phyloP scores from a whole-genome alignment of 345 rosid species.

The Erodium maritimum region DNA sequence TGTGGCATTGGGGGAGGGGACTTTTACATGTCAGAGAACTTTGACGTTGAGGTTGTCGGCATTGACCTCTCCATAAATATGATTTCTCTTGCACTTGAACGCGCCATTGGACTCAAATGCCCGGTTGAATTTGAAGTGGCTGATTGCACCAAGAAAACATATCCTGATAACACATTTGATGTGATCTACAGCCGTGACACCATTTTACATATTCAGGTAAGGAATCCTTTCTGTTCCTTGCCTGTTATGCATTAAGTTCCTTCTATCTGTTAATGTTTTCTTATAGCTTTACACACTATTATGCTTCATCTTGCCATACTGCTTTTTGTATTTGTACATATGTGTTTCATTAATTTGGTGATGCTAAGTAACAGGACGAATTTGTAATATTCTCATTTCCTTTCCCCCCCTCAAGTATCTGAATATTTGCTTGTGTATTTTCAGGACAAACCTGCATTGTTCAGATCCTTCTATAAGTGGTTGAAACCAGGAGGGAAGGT shows the following conservation, averaged over 20 bases:
- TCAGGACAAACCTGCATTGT: conserved; percentile 88
- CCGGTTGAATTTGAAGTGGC: conserved; percentile 93
- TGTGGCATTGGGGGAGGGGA: conserved; percentile 99
- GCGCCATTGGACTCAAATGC: conserved; percentile 80
- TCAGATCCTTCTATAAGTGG: conserved; percentile 84
- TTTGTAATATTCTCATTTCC: too few relatives aligned
- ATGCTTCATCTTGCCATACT: background rate
- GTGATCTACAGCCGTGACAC: conserved; percentile 98
- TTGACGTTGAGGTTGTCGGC: conserved; percentile 79
- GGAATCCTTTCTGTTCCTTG: background rate
- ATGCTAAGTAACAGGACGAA: too few relatives aligned
- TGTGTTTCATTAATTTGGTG: too few relatives aligned
- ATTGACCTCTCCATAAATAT: conserved; percentile 89
- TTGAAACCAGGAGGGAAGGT: conserved; percentile 88
- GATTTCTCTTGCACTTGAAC: conserved; percentile 92
- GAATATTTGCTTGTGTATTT: conserved; percentile 3
- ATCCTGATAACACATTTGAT: conserved; percentile 73
- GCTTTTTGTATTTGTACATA: too few relatives aligned
- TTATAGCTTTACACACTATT: too few relatives aligned
- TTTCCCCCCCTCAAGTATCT: too few relatives aligned
- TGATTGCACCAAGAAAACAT: conserved; percentile 80
- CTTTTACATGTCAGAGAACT: conserved; percentile 94
- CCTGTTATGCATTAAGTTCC: conserved; percentile 41
- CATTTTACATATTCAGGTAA: conserved; percentile 85
- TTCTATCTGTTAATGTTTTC: too few relatives aligned